Percentiles rank a stretch among this genome's conserved stretches.
phyloP scores from a whole-genome alignment of 208 protist species.

The Giardia muris region DNA sequence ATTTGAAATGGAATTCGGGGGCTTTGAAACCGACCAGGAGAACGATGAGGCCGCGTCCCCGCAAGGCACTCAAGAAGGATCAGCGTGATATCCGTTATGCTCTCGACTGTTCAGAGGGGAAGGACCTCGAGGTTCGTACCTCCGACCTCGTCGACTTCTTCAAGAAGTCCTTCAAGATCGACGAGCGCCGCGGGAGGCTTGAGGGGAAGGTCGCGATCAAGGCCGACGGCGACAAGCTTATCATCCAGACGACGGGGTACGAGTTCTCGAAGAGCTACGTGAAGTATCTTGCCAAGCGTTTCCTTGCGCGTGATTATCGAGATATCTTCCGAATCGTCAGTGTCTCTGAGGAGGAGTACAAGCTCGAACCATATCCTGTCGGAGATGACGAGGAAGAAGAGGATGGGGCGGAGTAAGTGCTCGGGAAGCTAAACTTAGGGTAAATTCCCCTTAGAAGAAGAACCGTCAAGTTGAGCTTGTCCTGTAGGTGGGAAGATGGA shows the following conservation, averaged over 20 bases:
- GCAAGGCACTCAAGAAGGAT: background rate
- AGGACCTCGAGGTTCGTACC: background rate
- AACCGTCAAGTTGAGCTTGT: too few species aligned
- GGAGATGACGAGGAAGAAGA: background rate
- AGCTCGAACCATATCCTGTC: background rate
- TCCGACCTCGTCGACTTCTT: background rate
- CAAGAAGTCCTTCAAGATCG: background rate
- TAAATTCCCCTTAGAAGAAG: too few species aligned
- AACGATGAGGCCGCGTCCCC: background rate
- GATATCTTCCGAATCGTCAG: background rate
- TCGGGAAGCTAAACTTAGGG: too few species aligned
- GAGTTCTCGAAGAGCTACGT: background rate
- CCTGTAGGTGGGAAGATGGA: too few species aligned
- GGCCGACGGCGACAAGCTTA: background rate
- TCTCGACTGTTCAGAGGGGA: background rate
- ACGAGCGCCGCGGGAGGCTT: background rate
- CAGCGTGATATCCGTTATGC: background rate
- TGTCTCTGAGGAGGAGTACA: background rate
- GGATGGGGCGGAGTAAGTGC: background rate
- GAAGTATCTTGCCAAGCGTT: background rate
- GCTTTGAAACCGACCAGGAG: background rate
- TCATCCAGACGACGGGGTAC: background rate
- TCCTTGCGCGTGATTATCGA: background rate
- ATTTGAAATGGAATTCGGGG: background rate
- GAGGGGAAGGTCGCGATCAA: background rate